Percentiles rank a stretch among this genome's conserved stretches.
Conservation (phyloP, 805 yeast genomes). For the Sporopachydermia quercuum region DNA sequence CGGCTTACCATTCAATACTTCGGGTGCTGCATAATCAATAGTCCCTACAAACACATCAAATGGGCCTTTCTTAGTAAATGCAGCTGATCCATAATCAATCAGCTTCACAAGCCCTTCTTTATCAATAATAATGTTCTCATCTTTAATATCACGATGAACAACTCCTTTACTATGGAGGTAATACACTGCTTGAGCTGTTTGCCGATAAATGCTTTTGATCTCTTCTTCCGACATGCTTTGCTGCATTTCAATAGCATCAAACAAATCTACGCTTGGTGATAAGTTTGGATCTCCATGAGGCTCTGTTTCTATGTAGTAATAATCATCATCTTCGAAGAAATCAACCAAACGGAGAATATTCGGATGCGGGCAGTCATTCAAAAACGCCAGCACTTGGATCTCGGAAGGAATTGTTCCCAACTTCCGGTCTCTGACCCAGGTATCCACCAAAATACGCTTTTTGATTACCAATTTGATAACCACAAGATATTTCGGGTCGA, state of each 20-base stretch:
- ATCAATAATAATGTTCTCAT: slow-evolving; percentile 85
- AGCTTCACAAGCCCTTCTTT: slow-evolving; percentile 59
- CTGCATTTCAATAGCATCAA: slow-evolving; percentile 80
- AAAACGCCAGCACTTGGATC: slow-evolving; percentile 80
- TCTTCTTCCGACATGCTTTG: slow-evolving; percentile 69
- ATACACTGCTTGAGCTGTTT: slow-evolving; percentile 60
- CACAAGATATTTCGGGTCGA: slow-evolving; percentile 47
- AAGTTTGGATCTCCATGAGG: slow-evolving; percentile 58
- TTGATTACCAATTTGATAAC: slow-evolving; percentile 84
- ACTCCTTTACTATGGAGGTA: slow-evolving; percentile 79
- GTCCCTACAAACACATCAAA: slow-evolving; percentile 97
- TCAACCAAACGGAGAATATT: slow-evolving; percentile 77
- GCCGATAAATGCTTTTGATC: slow-evolving; percentile 63
- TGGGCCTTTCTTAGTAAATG: slow-evolving; percentile 80
- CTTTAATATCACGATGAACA: slow-evolving; percentile 89
- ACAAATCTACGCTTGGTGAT: slow-evolving; percentile 77
- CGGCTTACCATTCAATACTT: slow-evolving; percentile 75
- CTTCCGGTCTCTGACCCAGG: slow-evolving; percentile 89
- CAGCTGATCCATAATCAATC: slow-evolving; percentile 94
- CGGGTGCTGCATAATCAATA: slow-evolving; percentile 95
- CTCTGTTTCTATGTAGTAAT: slow-evolving; percentile 83
- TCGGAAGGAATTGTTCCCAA: slow-evolving; percentile 95
- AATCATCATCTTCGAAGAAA: slow-evolving; percentile 82
- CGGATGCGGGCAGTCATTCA: slow-evolving; percentile 68
- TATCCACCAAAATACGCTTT: slow-evolving; percentile 85